Evolutionary conservation across 2,329 filamentous ascomycete species (phyloP).

Genomic region (Gyromitra esculenta): DNA sequence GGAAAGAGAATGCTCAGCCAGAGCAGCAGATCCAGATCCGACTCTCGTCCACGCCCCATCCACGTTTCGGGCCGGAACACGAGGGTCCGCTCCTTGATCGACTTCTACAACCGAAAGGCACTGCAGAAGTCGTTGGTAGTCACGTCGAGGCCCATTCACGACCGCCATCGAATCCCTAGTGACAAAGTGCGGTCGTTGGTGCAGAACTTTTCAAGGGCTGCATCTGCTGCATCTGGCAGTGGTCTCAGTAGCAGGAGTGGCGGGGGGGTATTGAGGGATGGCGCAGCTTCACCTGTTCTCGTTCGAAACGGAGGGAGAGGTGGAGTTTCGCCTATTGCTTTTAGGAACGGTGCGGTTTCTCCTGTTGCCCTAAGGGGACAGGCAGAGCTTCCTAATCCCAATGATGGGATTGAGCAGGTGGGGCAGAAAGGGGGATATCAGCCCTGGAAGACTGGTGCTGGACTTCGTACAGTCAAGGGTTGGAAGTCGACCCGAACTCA

Average conservation of each 20-base stretch:
- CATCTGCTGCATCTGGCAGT: slow-evolving; percentile 19
- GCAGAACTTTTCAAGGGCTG: slow-evolving; percentile 31
- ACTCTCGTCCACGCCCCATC: slow-evolving; percentile 47
- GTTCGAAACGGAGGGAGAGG: background rate
- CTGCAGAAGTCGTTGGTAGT: background rate
- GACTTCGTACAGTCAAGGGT: slow-evolving; percentile 8
- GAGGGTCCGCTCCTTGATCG: slow-evolving; percentile 45
- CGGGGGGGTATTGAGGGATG: background rate
- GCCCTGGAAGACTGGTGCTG: background rate
- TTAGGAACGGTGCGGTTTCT: background rate
- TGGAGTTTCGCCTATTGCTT: background rate
- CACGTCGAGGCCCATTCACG: slow-evolving; percentile 10
- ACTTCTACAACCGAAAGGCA: slow-evolving; percentile 49
- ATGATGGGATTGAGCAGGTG: background rate
- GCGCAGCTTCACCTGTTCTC: background rate
- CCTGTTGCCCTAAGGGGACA: slow-evolving; percentile 1
- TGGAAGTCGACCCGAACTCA: slow-evolving; percentile 13
- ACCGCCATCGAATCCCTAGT: slow-evolving; percentile 36
- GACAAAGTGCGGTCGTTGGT: slow-evolving; percentile 50
- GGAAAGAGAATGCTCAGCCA: slow-evolving; percentile 36
- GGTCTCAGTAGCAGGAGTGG: slow-evolving; percentile 12
- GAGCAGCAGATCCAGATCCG: slow-evolving; percentile 34
- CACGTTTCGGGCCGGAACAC: slow-evolving; percentile 28
- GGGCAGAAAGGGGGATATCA: background rate
- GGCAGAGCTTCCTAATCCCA: background rate